Evolutionary conservation across 441 rosid species (phyloP).

Genomic region (Adansonia grandidieri): DNA sequence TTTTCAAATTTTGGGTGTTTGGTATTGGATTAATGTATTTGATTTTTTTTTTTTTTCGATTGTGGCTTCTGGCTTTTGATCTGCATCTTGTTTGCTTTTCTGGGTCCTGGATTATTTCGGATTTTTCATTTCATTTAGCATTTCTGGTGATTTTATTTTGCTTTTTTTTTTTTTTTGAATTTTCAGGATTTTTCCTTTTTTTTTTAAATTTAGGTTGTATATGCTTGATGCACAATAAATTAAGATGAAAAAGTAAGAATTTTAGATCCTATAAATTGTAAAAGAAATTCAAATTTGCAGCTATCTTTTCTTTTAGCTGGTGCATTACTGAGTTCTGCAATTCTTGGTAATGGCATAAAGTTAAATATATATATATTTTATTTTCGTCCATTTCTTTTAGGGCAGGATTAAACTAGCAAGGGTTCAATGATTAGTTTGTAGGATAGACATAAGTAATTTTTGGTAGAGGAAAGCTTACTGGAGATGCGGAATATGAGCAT

Average conservation of each 20-base stretch:
- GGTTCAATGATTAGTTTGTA: not conserved
- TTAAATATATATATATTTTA: not conserved
- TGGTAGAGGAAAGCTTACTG: slow-evolving; percentile 4
- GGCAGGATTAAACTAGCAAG: not conserved
- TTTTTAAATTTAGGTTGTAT: slow-evolving; percentile 1
- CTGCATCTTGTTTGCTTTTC: slow-evolving; percentile 15
- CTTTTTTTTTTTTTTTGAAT: not conserved
- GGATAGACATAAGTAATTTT: not conserved
- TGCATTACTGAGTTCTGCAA: slow-evolving; percentile 13
- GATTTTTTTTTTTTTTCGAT: not conserved
- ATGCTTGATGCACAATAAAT: not conserved
- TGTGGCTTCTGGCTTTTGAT: slow-evolving; percentile 28
- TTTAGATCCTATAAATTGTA: slow-evolving; percentile 9
- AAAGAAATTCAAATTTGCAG: slow-evolving; percentile 14
- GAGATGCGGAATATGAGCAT: slow-evolving; percentile 14
- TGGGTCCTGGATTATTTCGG: slow-evolving; percentile 24
- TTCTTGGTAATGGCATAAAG: slow-evolving; percentile 2
- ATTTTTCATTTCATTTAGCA: slow-evolving; percentile 30
- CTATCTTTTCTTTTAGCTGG: not conserved
- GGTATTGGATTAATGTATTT: not conserved
- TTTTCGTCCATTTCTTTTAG: not conserved
- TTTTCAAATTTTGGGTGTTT: slow-evolving; percentile 18
- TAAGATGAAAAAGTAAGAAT: not conserved
- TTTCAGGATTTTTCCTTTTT: not conserved
- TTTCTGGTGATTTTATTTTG: slow-evolving; percentile 25